Percentiles rank a stretch among this genome's conserved stretches.
Evolutionary conservation across 2,329 filamentous ascomycete species (phyloP).

Genomic region (Tolypocladium paradoxum): DNA sequence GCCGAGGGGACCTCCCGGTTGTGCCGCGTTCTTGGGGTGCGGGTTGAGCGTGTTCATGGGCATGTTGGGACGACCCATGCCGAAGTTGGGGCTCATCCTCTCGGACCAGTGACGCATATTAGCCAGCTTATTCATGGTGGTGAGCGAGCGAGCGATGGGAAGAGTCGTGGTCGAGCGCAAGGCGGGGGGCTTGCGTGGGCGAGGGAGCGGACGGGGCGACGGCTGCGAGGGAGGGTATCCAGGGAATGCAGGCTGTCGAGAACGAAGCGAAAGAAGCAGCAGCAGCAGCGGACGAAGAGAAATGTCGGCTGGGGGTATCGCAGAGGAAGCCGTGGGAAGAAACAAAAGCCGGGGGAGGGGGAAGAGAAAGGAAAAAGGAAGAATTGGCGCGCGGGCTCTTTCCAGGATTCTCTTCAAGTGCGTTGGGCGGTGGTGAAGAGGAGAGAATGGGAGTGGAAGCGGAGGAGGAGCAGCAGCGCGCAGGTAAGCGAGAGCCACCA

Average conservation of each 20-base stretch:
- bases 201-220: slow-evolving; percentile 10
- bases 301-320: slow-evolving; percentile 7
- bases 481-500: not conserved
- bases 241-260: slow-evolving; percentile 6
- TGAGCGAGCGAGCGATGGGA: slow-evolving; percentile 19
- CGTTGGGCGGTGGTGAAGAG: slow-evolving; percentile 5
- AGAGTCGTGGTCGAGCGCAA: not conserved
- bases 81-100: slow-evolving; percentile 58
- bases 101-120: slow-evolving; percentile 65
- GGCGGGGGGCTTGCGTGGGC: slow-evolving; percentile 4
- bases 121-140: slow-evolving; percentile 59
- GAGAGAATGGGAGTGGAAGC: slow-evolving; percentile 5
- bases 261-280: slow-evolving; percentile 9
- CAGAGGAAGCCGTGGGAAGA: slow-evolving; percentile 1
- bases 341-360: slow-evolving; percentile 4
- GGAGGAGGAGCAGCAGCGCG: not conserved
- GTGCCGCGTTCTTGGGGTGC: slow-evolving; percentile 44
- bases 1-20: slow-evolving; percentile 45
- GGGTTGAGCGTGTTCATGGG: slow-evolving; percentile 44
- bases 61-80: slow-evolving; percentile 51
- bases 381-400: slow-evolving; percentile 6
- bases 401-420: slow-evolving; percentile 5
- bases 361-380: slow-evolving; percentile 6
- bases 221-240: slow-evolving; percentile 14
- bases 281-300: slow-evolving; percentile 4